phyloP scores from a whole-genome alignment of 176 grass and related monocot species.

The Carex scoparia region DNA sequence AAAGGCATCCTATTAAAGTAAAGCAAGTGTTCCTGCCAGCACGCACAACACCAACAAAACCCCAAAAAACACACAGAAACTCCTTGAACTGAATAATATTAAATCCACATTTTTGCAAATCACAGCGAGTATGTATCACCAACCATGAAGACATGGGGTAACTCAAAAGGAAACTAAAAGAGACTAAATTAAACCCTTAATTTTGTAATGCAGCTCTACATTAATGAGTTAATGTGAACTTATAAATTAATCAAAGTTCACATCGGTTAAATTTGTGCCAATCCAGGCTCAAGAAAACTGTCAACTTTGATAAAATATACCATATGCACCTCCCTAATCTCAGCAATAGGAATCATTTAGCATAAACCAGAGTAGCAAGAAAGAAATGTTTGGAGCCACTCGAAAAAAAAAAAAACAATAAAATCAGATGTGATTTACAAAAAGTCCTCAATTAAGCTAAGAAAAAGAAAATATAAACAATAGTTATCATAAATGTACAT shows the following conservation, averaged over 20 bases:
- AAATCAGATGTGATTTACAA: not conserved
- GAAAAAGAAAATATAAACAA: not conserved
- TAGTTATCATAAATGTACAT: slow-evolving; percentile 53
- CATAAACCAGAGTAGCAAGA: not conserved
- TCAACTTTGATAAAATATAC: not conserved
- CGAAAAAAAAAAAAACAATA: not conserved
- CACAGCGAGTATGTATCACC: not conserved
- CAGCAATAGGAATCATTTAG: not conserved
- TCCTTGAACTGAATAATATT: not conserved
- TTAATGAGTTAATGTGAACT: not conserved
- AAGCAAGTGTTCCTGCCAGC: not conserved
- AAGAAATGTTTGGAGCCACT: not conserved
- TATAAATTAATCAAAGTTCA: not conserved
- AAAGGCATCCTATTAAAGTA: not conserved
- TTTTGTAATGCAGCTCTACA: not conserved
- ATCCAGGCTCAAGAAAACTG: not conserved
- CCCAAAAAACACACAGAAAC: not conserved
- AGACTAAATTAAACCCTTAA: not conserved
- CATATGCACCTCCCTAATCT: not conserved
- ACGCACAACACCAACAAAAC: not conserved
- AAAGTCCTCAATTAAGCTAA: not conserved
- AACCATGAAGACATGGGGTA: not conserved
- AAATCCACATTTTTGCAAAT: not conserved
- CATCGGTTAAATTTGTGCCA: not conserved
- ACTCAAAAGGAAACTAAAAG: not conserved